Evolutionary conservation across 371 early-diverging fungal genomes (phyloP).

Genomic region (Rhizomucor pusillus): DNA sequence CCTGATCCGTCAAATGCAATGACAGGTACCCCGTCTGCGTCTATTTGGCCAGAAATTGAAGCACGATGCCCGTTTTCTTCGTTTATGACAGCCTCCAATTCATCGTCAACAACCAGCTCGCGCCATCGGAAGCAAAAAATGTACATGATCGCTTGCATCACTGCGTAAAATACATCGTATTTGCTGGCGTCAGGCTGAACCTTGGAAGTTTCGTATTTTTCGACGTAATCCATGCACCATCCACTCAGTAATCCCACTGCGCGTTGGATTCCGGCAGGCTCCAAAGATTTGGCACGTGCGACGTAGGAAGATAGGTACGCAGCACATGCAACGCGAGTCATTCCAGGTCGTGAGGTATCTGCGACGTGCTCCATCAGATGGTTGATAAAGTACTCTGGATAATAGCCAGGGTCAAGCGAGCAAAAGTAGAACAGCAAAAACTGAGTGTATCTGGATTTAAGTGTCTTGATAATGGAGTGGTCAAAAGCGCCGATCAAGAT

Average conservation of each 20-base stretch:
- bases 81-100: slow-evolving; percentile 34
- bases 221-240: slow-evolving; percentile 71
- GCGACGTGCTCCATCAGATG: slow-evolving; percentile 66
- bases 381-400: slow-evolving; percentile 79
- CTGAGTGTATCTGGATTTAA: slow-evolving; percentile 90
- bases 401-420: slow-evolving; percentile 58
- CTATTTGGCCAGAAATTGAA: slow-evolving; percentile 2
- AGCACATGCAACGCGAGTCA: slow-evolving; percentile 78
- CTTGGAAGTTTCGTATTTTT: slow-evolving; percentile 53
- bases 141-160: slow-evolving; percentile 88
- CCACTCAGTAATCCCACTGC: slow-evolving; percentile 63
- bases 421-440: slow-evolving; percentile 86
- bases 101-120: slow-evolving; percentile 55
- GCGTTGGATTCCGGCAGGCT: slow-evolving; percentile 55
- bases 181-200: slow-evolving; percentile 50
- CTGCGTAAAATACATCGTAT: slow-evolving; percentile 81
- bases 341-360: slow-evolving; percentile 57
- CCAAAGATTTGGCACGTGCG: slow-evolving; percentile 84
- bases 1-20: slow-evolving; percentile 13
- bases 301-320: slow-evolving; percentile 87
- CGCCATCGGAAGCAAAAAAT: slow-evolving; percentile 95
- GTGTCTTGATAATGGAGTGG: slow-evolving; percentile 76
- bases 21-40: slow-evolving; percentile 4
- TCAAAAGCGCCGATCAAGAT: slow-evolving; percentile 79
- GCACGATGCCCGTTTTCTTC: slow-evolving; percentile 22